These are phyloP conservation scores for Fusarium sp. DNA, from an alignment of 2,329 filamentous ascomycete genomes.

Conservation along the genomic window DNA sequence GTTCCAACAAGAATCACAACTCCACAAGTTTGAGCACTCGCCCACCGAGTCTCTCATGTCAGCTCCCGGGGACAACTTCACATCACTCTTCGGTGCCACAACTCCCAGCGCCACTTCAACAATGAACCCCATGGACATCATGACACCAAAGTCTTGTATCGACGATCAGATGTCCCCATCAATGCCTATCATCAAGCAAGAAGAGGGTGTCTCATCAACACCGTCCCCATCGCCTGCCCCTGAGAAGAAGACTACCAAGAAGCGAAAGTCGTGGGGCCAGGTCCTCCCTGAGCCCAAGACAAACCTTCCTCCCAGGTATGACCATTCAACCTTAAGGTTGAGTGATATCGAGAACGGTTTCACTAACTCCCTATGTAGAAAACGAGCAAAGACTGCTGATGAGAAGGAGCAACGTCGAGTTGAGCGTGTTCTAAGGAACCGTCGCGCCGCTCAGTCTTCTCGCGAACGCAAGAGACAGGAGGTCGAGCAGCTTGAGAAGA, in stretches of 20 bases:
- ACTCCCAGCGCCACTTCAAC: constrained; percentile 48
- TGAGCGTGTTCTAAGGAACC: constrained; percentile 95
- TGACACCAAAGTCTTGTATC: constrained; percentile 58
- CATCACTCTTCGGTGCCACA: constrained; percentile 59
- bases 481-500: constrained; percentile 84
- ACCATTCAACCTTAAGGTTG: neutral
- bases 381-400: constrained; percentile 98
- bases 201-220: constrained; percentile 31
- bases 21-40: constrained; percentile 64
- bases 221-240: constrained; percentile 42
- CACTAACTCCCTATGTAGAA: constrained; percentile 63
- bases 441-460: constrained; percentile 95
- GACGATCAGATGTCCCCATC: constrained; percentile 44
- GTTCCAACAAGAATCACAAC: constrained; percentile 54
- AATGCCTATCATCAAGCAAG: constrained; percentile 26
- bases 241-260: constrained; percentile 83
- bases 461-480: constrained; percentile 90
- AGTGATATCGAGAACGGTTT: neutral
- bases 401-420: constrained; percentile 99
- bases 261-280: constrained; percentile 99
- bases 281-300: constrained; percentile 97
- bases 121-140: constrained; percentile 60
- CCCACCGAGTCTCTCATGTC: constrained; percentile 66
- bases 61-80: constrained; percentile 59
- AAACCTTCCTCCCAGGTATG: constrained; percentile 88